Percentiles rank a stretch among this genome's conserved stretches.
Conservation (phyloP, 768 basidiomycete genomes). For the Artomyces pyxidatus region DNA sequence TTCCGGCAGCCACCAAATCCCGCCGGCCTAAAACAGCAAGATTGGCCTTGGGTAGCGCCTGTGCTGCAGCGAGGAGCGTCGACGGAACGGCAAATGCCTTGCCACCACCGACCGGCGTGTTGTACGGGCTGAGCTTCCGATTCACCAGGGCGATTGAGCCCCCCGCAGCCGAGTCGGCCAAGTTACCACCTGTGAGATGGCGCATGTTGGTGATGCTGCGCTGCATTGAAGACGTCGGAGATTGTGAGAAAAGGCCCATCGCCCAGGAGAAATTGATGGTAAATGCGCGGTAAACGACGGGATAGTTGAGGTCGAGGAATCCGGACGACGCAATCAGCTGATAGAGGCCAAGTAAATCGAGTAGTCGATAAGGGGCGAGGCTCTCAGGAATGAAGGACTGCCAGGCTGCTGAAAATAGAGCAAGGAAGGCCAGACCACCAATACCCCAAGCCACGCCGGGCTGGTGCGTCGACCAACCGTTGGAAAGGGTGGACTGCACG, state of each 20-base stretch:
- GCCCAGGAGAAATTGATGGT: slow-evolving; percentile 87
- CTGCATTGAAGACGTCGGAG: slow-evolving; percentile 55
- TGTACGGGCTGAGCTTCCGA: slow-evolving; percentile 75
- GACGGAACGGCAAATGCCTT: not conserved
- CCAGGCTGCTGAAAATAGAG: slow-evolving; percentile 45
- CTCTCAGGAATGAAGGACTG: slow-evolving; percentile 49
- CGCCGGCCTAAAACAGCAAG: slow-evolving; percentile 6
- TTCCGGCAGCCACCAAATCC: not conserved
- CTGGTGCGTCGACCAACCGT: slow-evolving; percentile 80
- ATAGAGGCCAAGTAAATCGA: slow-evolving; percentile 77
- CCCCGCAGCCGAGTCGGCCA: slow-evolving; percentile 50
- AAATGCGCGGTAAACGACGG: slow-evolving; percentile 73
- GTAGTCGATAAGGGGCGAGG: slow-evolving; percentile 64
- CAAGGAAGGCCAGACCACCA: slow-evolving; percentile 54
- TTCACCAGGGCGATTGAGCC: slow-evolving; percentile 72
- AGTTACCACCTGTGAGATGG: slow-evolving; percentile 68
- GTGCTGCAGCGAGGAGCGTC: slow-evolving; percentile 6
- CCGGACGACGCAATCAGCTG: slow-evolving; percentile 78
- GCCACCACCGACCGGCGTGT: slow-evolving; percentile 21
- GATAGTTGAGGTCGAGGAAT: slow-evolving; percentile 82
- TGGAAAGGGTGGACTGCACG: slow-evolving; percentile 85
- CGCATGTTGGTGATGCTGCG: slow-evolving; percentile 77
- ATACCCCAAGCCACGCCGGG: slow-evolving; percentile 71
- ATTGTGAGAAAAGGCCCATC: slow-evolving; percentile 59
- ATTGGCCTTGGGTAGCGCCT: slow-evolving; percentile 16